These are phyloP conservation scores for Leucocoprinus sp. DNA, from an alignment of 768 basidiomycete species.

Conservation along the genomic window DNA sequence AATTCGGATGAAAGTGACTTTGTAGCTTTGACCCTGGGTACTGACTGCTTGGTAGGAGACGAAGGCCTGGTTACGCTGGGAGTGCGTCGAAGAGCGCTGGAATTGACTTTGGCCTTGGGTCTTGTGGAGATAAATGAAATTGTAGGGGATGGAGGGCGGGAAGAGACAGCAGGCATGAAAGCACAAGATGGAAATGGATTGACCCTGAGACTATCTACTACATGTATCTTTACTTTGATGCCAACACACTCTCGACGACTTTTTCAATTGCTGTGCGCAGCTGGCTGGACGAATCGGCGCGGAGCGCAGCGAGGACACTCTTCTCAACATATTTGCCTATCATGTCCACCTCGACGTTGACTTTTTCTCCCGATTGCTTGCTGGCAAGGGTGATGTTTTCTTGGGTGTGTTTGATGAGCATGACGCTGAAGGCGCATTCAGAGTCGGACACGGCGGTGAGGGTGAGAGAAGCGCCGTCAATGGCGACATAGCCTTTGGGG, in stretches of 20 bases:
- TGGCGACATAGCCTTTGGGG: conserved; percentile 88
- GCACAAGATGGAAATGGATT: no score
- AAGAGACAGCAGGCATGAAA: no score
- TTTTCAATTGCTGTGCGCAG: conserved; percentile 46
- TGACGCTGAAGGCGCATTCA: conserved; percentile 67
- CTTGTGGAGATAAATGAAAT: conserved; percentile 24
- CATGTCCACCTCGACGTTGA: conserved; percentile 96
- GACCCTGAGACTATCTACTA: conserved; percentile 10
- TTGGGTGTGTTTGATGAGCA: conserved; percentile 95
- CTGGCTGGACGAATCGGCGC: conserved; percentile 38
- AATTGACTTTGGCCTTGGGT: conserved; percentile 58
- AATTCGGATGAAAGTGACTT: conserved; percentile 23
- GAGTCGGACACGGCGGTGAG: conserved; percentile 69
- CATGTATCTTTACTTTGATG: conserved; percentile 25
- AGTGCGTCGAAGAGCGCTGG: conserved; percentile 31
- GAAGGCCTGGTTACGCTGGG: conserved; percentile 23
- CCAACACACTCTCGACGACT: conserved; percentile 47
- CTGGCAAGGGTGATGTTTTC: conserved; percentile 71
- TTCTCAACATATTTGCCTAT: conserved; percentile 89
- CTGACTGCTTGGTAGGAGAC: conserved; percentile 31
- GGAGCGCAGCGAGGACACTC: conserved; percentile 63
- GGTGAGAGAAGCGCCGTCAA: conserved; percentile 93
- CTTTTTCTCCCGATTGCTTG: conserved; percentile 70
- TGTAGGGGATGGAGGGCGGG: conserved; percentile 40
- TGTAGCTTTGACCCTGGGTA: conserved; percentile 10